Evolutionary conservation across 108 stramenopile species (phyloP), one percentile per base, ranked within the genome.

Genomic region (Cyclotella atomus): DNA sequence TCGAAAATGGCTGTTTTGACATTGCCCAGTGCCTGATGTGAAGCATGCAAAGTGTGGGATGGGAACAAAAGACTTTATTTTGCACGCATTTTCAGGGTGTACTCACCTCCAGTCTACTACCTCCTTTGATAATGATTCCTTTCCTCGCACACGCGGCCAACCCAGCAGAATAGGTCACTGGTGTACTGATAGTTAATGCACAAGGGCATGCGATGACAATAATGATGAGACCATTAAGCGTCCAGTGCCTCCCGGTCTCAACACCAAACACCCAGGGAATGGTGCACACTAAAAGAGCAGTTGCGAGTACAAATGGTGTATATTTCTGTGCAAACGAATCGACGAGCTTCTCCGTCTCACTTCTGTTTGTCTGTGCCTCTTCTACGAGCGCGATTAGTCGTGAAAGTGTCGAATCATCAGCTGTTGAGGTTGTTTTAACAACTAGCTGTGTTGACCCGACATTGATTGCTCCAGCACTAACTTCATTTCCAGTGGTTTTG

Each of bases 151-250:
- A 83, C 15, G 91, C 89, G 24, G 95, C 95, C 5, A 97, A 68
- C 21, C 93, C 95, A 30, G 95, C 91, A 20, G 91, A 94, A 62
- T 94, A 94, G 20, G 95, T 84, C 20, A 97, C 92, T 29, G 97
- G 97, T 20, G 97, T 94, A 53, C 86, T 83, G 34, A 96, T 95
- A 6, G 92, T 95, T 38, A 97, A 79, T n/a, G 97, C 94, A 82
- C 97, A 97, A 2, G 97, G 97, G 68, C 97, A 97, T 3, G 95
- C 94, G 65, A 97, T 86, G 10, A 97, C 95, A 57, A 96, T 77
- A n/a, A 96, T 79, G 60, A 96, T 94, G 47, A 96, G 69, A 1
- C 88, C 95, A 69, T 88, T 86, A 54, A 87, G 36, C 17, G 76
- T 83, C 90, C 90, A 97, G 41, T 85, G 63, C 19, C 79, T 72